These are phyloP conservation scores for Macrophomina tecta DNA, from an alignment of 2,329 filamentous ascomycete genomes.

Conservation along the genomic window DNA sequence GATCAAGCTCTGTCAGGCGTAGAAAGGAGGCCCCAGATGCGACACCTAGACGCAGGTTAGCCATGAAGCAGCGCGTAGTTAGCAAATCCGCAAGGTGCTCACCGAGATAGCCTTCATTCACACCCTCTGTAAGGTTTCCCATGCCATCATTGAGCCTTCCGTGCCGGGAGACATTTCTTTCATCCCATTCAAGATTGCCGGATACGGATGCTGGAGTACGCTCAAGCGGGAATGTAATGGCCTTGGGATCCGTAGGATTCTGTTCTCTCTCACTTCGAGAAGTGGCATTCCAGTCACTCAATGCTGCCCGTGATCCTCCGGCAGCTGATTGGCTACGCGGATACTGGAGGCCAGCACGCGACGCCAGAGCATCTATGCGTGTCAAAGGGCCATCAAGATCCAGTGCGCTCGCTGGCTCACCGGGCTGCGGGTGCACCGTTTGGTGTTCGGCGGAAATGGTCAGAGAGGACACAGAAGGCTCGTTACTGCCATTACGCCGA, in stretches of 20 bases:
- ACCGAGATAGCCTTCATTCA: conserved; percentile 22
- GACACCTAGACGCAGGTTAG: neutral
- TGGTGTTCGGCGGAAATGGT: neutral
- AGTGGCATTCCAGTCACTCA: too few relatives aligned
- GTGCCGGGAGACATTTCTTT: neutral
- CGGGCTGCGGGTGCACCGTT: neutral
- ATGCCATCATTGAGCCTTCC: conserved; percentile 7
- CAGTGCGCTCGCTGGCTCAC: neutral
- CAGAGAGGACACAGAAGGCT: neutral
- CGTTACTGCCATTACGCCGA: neutral
- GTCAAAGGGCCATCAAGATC: too few relatives aligned
- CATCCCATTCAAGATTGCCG: conserved; percentile 25
- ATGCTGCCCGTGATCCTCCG: too few relatives aligned
- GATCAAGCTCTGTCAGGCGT: conserved; percentile 4
- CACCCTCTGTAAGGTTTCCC: conserved; percentile 9
- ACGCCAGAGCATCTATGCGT: too few relatives aligned
- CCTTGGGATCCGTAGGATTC: neutral
- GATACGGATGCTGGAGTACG: conserved; percentile 4
- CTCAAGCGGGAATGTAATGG: conserved; percentile 13
- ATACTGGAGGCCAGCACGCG: too few relatives aligned
- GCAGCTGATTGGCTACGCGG: too few relatives aligned
- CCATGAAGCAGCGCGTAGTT: too few relatives aligned
- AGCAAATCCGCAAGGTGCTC: neutral
- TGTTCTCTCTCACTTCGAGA: neutral
- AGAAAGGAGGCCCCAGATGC: conserved; percentile 17